Conservation (phyloP, 768 basidiomycete species). For the Calvatia gigantea region DNA sequence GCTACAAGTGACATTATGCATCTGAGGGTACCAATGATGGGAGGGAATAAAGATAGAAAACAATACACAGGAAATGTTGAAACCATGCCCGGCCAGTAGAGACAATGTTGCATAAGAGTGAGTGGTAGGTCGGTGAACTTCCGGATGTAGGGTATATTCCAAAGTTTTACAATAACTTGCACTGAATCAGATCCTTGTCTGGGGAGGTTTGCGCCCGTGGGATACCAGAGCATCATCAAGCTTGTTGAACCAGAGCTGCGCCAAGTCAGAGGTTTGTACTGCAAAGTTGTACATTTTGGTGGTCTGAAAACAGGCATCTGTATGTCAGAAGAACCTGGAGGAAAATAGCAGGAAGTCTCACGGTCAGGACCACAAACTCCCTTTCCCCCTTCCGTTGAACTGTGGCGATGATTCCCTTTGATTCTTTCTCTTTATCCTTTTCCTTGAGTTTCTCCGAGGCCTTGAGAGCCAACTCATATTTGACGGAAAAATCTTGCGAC, state of each 20-base stretch:
- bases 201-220: slow-evolving; percentile 14
- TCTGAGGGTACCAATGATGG: not conserved
- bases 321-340: not conserved
- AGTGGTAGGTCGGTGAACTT: slow-evolving; percentile 1
- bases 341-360: slow-evolving; percentile 24
- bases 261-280: slow-evolving; percentile 29
- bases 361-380: slow-evolving; percentile 60
- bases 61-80: not conserved
- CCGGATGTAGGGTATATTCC: not conserved
- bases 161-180: not conserved
- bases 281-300: slow-evolving; percentile 44
- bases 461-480: slow-evolving; percentile 48
- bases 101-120: not conserved
- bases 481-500: slow-evolving; percentile 37
- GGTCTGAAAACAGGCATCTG: slow-evolving; percentile 27
- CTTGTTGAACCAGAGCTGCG: slow-evolving; percentile 35
- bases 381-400: slow-evolving; percentile 52
- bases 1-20: slow-evolving; percentile 2
- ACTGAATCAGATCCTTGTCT: slow-evolving; percentile 18
- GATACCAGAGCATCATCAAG: slow-evolving; percentile 30
- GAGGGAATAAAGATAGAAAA: slow-evolving; percentile 7
- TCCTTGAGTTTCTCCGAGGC: slow-evolving; percentile 31
- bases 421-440: slow-evolving; percentile 45
- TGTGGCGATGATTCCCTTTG: slow-evolving; percentile 38
- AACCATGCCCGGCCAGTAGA: not conserved